Conservation (phyloP, 2,329 filamentous ascomycete species). For the Clonostachys solani region DNA sequence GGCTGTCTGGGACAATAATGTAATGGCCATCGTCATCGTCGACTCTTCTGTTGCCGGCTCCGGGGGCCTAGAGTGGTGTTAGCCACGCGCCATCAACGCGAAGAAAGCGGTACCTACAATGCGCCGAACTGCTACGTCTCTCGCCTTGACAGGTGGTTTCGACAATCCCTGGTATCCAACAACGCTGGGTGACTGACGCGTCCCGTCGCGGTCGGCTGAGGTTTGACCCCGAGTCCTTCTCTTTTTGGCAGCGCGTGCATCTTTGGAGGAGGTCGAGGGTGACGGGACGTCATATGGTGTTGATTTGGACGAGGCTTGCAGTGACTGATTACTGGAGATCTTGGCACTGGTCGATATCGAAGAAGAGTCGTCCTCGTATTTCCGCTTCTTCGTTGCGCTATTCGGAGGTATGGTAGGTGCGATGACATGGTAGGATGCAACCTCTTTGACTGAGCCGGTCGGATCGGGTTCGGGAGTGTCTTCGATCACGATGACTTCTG, state of each 20-base stretch:
- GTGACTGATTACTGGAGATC: neutral
- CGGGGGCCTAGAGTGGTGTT: slow-evolving; percentile 16
- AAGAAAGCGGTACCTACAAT: too few relatives aligned
- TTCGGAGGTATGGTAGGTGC: slow-evolving; percentile 24
- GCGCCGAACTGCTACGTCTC: neutral
- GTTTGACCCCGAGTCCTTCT: too few relatives aligned
- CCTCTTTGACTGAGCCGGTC: slow-evolving; percentile 7
- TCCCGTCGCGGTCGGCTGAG: too few relatives aligned
- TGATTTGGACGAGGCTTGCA: too few relatives aligned
- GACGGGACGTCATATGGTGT: slow-evolving; percentile 65
- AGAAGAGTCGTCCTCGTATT: slow-evolving; percentile 49
- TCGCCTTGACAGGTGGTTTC: slow-evolving; percentile 59
- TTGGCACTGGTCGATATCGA: slow-evolving; percentile 55
- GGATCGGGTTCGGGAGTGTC: slow-evolving; percentile 60
- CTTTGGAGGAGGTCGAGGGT: too few relatives aligned
- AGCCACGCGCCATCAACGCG: too few relatives aligned
- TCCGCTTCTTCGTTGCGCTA: slow-evolving; percentile 63
- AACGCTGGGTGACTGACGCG: too few relatives aligned
- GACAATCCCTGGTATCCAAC: slow-evolving; percentile 66
- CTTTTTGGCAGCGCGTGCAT: too few relatives aligned
- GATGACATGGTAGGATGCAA: slow-evolving; percentile 3
- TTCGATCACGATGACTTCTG: slow-evolving; percentile 82
- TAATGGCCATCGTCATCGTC: slow-evolving; percentile 98
- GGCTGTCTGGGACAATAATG: slow-evolving; percentile 82
- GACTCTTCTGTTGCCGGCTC: slow-evolving; percentile 64